Base-by-base conservation (phyloP, 2,329 filamentous ascomycete genomes). In the Aspergillus calidoustus region DNA sequence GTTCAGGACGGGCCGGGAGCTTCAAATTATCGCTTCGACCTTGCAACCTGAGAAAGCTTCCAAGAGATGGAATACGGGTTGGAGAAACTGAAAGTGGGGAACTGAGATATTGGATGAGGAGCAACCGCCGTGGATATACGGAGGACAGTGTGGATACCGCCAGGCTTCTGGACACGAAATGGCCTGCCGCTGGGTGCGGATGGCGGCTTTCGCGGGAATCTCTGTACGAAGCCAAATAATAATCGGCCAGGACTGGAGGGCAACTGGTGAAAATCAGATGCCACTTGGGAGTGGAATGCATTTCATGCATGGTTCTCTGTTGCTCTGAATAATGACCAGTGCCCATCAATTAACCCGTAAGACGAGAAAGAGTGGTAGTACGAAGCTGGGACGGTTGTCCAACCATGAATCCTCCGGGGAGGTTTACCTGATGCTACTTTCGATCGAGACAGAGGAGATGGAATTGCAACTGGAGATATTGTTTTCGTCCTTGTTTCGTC, bases 131-230 rank as follows among this genome's bases (percentile, higher is more conserved):
- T 31, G 23, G 23, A n/a, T 23, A 38, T 52, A 52, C 13, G 9
- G 15, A 38, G 50, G 9, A 41, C 34, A 41, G 34, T 28, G 25
- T 28, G 25, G 25, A 28, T 28, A 28, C 25, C 25, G 3, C 34
- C n/a, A 54, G 23, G 38, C 31, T 57, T 57, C 22, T 43, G 51
- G 23, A 41, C 19, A 54, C 41, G 4, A 22, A 23, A 49, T 15
- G 25, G 52, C 23, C 6, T 30, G 25, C 6, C 25, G 25, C 25
- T 28, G 25, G 25, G 25, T 19, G 22, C n/a, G 8, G 44, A 56
- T 56, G 28, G 57, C 57, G 57, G 57, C 57, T 59, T 43, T 53
- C 50, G 57, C 57, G 57, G 57, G 25, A 31, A 30, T 31, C 41
- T 19, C 19, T 43, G 11, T 11, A 25, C 7, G 41, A 54, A 41